phyloP scores from a whole-genome alignment of 768 basidiomycete genomes.

The Ephemerocybe angulata region DNA sequence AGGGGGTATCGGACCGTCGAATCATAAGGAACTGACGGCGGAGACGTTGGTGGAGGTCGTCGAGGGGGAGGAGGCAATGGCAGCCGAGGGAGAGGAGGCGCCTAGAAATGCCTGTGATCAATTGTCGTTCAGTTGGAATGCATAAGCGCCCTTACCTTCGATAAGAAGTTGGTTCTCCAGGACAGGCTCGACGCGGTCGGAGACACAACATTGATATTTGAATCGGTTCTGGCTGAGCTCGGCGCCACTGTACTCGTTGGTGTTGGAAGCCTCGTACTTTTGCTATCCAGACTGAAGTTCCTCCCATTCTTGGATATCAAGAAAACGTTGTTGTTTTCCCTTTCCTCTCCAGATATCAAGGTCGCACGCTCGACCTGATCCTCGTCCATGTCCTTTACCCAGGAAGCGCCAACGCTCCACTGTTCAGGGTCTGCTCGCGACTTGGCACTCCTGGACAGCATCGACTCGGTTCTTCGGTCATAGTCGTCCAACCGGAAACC shows the following conservation, averaged over 20 bases:
- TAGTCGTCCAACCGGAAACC: slow-evolving; percentile 9
- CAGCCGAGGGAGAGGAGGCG: background rate
- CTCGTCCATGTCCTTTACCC: background rate
- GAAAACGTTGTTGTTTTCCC: slow-evolving; percentile 4
- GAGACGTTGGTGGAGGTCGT: background rate
- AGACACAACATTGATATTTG: background rate
- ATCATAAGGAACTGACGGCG: background rate
- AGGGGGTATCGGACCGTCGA: background rate
- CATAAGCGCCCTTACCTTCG: too few relatives aligned
- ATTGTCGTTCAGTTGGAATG: too few relatives aligned
- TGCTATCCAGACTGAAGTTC: background rate
- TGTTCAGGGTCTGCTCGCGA: too few relatives aligned
- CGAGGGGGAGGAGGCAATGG: background rate
- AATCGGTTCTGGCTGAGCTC: background rate
- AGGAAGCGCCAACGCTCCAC: background rate
- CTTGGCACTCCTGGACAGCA: background rate
- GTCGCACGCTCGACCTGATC: background rate
- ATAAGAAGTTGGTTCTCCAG: too few relatives aligned
- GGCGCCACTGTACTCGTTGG: background rate
- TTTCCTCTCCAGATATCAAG: slow-evolving; percentile 3
- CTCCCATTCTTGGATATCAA: slow-evolving; percentile 6
- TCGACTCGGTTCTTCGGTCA: background rate
- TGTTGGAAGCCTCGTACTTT: background rate
- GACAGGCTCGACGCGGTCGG: background rate
- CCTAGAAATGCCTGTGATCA: too few relatives aligned